A percentile compares a stretch with the other conserved stretches of the same genome.
Conservation (phyloP, 169 alveolate species). For the Plasmodium malariae region DNA sequence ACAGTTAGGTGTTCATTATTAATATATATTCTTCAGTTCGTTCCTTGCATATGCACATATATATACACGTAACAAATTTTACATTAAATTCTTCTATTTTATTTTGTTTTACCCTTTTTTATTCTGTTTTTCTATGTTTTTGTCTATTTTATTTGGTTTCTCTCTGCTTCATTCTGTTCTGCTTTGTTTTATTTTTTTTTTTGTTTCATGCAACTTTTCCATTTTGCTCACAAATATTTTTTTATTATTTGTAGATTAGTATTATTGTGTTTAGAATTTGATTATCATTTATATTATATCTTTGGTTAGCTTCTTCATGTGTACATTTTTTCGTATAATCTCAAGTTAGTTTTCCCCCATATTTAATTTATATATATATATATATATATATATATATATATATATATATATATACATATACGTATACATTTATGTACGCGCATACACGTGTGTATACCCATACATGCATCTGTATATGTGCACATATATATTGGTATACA, state of each 20-base stretch:
- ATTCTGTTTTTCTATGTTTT: too few species aligned
- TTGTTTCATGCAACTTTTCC: too few species aligned
- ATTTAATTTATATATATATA: neutral
- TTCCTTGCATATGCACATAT: neutral
- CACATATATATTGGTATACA: neutral
- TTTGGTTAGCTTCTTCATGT: neutral
- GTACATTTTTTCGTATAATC: neutral
- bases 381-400: too few species aligned
- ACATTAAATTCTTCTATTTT: neutral
- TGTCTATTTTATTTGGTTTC: too few species aligned
- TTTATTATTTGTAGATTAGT: neutral
- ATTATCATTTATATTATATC: neutral
- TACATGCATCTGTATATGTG: neutral
- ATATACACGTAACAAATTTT: neutral
- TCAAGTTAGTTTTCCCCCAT: neutral
- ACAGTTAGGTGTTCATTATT: constrained; percentile 7
- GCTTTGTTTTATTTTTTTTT: too few species aligned
- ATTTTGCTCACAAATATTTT: neutral
- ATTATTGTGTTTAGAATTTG: neutral
- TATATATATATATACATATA: too few species aligned
- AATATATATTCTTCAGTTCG: neutral
- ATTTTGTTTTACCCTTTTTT: constrained; percentile 10
- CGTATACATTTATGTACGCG: neutral
- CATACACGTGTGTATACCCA: neutral
- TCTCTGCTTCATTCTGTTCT: too few species aligned